Base-by-base conservation (phyloP, 2,329 filamentous ascomycete genomes). In the Aspergillus pseudoterreus region DNA sequence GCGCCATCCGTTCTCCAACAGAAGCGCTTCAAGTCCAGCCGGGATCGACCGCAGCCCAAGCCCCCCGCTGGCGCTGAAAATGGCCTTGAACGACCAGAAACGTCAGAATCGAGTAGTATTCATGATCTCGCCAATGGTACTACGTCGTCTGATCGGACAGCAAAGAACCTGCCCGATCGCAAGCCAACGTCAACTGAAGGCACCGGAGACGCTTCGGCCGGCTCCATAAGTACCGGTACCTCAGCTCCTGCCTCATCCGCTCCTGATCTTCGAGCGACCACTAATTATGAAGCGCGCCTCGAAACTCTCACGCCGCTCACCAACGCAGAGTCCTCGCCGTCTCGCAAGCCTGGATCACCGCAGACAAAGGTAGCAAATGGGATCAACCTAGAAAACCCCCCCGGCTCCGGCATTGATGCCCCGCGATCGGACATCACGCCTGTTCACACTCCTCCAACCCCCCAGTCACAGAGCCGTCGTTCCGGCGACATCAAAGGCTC, bases 141-240 rank as follows among this genome's bases (percentile, higher is more conserved):
- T 51, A 51, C 51, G 32, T 54, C 54, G 15, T 45, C 52, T 41
- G 57, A 57, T 17, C 43, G 46, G 17, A 48, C 45, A 45, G 47
- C 49, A 45, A 53, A 43, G 35, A 43, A 49, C 39, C 49, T 57
- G 49, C 49, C 58, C 35, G 55, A 56, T 22, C 35, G 32, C 32
- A 51, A 46, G 47, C 56, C 57, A 48, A 53, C 57, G 39, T 53
- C 57, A 14, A 55, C 56, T 24, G 59, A 56, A 36, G 39, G 87
- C 64, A 87, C 86, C 69, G 85, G 83, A 56, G 80, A 85, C 61
- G 86, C 83, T 63, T 91, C 88, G 46, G 82, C 85, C 51, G 89
- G 84, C 72, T 90, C 87, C 65, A 78, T 81, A 51, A 90, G 85
- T 73, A 82, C 84, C 49, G 80, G 80, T 46, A 90, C 86, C 42